Evolutionary conservation across 202 grass and related monocot genomes (phyloP).

Genomic region (Eragrostis tef): DNA sequence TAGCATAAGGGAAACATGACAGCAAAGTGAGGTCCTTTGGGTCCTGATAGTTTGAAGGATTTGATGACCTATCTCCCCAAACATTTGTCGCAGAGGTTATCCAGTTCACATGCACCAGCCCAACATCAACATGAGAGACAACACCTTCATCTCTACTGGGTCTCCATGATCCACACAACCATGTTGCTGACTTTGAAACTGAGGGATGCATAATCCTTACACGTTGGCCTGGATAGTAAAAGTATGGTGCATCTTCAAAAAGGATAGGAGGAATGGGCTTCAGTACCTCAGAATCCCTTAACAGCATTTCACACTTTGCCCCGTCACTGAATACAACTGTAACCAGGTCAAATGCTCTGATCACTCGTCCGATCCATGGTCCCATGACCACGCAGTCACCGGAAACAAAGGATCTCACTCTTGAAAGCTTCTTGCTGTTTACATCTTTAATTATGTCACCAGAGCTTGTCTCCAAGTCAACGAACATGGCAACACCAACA

Average conservation of each 20-base stretch:
- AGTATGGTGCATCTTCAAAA: constrained; percentile 75
- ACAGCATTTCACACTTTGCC: constrained; percentile 74
- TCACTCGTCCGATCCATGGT: constrained; percentile 86
- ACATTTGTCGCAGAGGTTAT: constrained; percentile 71
- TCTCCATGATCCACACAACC: constrained; percentile 84
- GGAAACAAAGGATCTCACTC: constrained; percentile 76
- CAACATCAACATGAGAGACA: constrained; percentile 72
- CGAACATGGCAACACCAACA: constrained; percentile 69
- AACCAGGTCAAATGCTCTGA: constrained; percentile 75
- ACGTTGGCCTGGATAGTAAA: constrained; percentile 78
- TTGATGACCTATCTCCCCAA: constrained; percentile 62
- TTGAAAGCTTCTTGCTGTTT: constrained; percentile 82
- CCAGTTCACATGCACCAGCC: constrained; percentile 81
- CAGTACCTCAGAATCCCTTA: constrained; percentile 72
- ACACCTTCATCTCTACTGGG: constrained; percentile 65
- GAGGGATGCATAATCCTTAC: constrained; percentile 64
- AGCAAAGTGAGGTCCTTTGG: constrained; percentile 75
- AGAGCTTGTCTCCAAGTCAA: constrained; percentile 81
- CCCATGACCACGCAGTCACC: constrained; percentile 84
- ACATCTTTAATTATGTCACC: constrained; percentile 73
- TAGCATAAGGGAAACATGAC: constrained; percentile 75
- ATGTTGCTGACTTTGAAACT: constrained; percentile 61
- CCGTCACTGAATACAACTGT: constrained; percentile 74
- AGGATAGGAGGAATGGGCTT: constrained; percentile 58
- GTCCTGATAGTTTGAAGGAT: constrained; percentile 69